Base-by-base conservation (phyloP, 1,139 yeast genomes). In the Yamadazyma pseudoaaseri region DNA sequence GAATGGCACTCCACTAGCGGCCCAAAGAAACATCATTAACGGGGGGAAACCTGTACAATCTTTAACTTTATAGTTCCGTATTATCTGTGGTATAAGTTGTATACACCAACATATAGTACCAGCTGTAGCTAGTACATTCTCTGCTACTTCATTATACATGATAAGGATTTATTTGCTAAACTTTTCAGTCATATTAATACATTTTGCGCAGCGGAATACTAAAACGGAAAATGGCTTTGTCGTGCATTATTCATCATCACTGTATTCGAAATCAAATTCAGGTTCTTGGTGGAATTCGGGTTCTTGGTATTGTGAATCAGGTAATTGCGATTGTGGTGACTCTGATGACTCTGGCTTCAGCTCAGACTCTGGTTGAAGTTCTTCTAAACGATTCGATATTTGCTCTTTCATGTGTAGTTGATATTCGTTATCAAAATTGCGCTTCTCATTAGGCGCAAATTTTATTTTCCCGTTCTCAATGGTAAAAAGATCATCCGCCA, bases 51-150 rank as follows among this genome's bases (percentile, higher is more conserved):
- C 97, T 27, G 81, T 84, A 42, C 95, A 84, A 51, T 86, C 76
- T 49, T 89, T 87, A n/a, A 71, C 71, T 36, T 68, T 66, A 60
- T 73, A 86, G 54, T 90, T 89, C 52, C 79, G 66, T 34, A 79
- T 65, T 33, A 89, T 80, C 56, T 89, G 97, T 2, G 97, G 97
- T 2, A 86, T 70, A 45, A 89, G 65, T 58, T 90, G 97, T 43
- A 89, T 64, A 57, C 96, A 89, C 96, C 97, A 90, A 41, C 86
- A 71, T 4, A 89, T 77, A 1, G 97, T 89, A 11, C 96, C 97
- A 2, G 84, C 70, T 6, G 96, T 86, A n/a, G 86, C 96, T 39
- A 87, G 69, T 6, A 85, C 89, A 34, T 86, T 86, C 16, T 86
- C 78, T 2, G 86, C 86, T 9, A 65, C 68, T 17, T 37, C 50